Evolutionary conservation across 768 basidiomycete species (phyloP).

Genomic region (Boletus insuetus): DNA sequence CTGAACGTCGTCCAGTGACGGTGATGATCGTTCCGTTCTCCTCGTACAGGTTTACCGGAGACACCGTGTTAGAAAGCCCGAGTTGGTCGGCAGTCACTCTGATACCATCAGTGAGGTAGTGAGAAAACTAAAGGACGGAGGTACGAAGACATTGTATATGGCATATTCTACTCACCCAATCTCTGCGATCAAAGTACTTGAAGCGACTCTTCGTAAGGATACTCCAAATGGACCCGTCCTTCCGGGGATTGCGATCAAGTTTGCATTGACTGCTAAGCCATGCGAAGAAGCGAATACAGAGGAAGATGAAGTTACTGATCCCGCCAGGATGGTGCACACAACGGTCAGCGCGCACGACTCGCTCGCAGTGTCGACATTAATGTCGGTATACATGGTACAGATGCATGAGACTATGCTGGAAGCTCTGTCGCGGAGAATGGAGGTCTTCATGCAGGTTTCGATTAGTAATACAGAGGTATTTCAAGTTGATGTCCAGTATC

Average conservation of each 20-base stretch:
- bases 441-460: not conserved
- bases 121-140: not conserved
- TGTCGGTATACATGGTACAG: not conserved
- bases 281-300: no score
- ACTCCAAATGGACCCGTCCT: not conserved
- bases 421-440: not conserved
- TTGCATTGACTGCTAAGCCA: not conserved
- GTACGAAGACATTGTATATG: not conserved
- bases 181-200: not conserved
- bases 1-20: no score
- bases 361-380: not conserved
- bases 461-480: not conserved
- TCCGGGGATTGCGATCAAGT: no score
- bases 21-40: no score
- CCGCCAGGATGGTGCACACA: no score
- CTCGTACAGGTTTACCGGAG: no score
- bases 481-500: not conserved
- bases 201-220: not conserved
- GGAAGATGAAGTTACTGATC: no score
- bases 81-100: not conserved
- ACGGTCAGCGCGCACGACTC: not conserved
- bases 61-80: no score
- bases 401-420: not conserved
- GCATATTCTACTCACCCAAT: not conserved
- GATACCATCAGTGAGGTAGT: not conserved